Evolutionary conservation across 78 protist species (phyloP), one percentile per base, ranked within the genome.

Genomic region (Polysphondylium violaceum): DNA sequence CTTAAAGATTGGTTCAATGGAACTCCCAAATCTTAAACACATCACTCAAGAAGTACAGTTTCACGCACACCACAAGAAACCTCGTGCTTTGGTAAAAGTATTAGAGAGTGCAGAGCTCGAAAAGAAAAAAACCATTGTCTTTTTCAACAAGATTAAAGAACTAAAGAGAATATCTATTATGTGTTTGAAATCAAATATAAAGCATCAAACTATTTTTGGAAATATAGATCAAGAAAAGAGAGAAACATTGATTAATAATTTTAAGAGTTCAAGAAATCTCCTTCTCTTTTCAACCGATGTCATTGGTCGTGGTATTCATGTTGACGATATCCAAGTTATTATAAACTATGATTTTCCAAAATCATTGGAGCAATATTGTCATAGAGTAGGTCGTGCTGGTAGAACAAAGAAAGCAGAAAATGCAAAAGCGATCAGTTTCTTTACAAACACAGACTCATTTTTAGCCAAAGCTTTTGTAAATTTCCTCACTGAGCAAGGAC

Each of bases 1-100:
- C 41, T 67, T 99, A 21, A 73, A 95, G 9, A 98, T 98, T 47
- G 99, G 99, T 44, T 89, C 96, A 2, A 97, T 97, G 17, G 99
- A 99, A 14, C 73, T 97, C 21, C 88, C 99, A 7, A 59, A 95
- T 36, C 87, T 79, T 40, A 60, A 44, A n/a, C 74, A 86, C 69
- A 95, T 99, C 67, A 74, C 85, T 6, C 99, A 99, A 85, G 41
- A 33, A 21, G 21, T 93, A 33, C 38, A 25, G 31, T 68, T 77
- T 25, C 35, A 83, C 5, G 76, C 47, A 12, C 96, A 96, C 69
- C 64, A 47, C 29, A 97, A 98, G 35, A 97, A 96, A 92, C 83
- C 65, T 12, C 21, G 51, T 23, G 31, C 33, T 50, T 89, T 98
- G 61, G 47, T 97, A 1, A 94, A 77, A 44, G 29, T 69, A 27